phyloP scores from a whole-genome alignment of 2,329 filamentous ascomycete species.

The Pseudocercospora musae region DNA sequence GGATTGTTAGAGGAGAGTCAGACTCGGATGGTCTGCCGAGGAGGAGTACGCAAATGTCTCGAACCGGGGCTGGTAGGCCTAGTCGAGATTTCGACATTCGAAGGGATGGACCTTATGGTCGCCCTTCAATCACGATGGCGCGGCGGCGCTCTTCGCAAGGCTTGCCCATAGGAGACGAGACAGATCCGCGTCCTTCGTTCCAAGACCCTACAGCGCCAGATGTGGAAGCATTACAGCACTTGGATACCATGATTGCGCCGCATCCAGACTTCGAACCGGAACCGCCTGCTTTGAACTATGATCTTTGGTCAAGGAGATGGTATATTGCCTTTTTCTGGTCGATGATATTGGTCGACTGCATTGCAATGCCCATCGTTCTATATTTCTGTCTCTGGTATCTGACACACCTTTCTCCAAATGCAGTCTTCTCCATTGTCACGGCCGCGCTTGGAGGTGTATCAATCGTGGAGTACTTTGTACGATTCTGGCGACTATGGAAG shows the following conservation, averaged over 20 bases:
- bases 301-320: slow-evolving; percentile 52
- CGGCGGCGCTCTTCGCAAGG: slow-evolving; percentile 26
- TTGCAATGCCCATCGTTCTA: slow-evolving; percentile 56
- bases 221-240: slow-evolving; percentile 13
- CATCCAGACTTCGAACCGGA: slow-evolving; percentile 32
- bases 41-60: slow-evolving; percentile 20
- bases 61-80: slow-evolving; percentile 14
- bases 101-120: slow-evolving; percentile 33
- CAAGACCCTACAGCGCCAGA: slow-evolving; percentile 11
- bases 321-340: slow-evolving; percentile 59
- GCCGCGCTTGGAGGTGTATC: slow-evolving; percentile 52
- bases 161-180: background rate
- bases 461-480: slow-evolving; percentile 54
- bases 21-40: slow-evolving; percentile 13
- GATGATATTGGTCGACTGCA: slow-evolving; percentile 57
- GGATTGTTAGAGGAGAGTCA: slow-evolving; percentile 13
- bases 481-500: slow-evolving; percentile 49
- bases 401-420: slow-evolving; percentile 49
- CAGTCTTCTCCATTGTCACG: slow-evolving; percentile 55
- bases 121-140: slow-evolving; percentile 34
- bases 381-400: slow-evolving; percentile 62
- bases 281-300: slow-evolving; percentile 56
- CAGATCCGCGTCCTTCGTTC: slow-evolving; percentile 6
- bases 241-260: slow-evolving; percentile 9
- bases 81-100: slow-evolving; percentile 33